A percentile compares a stretch with the other conserved stretches of the same genome.
These are phyloP conservation scores for Diaporthe nobilis DNA, from an alignment of 2,329 filamentous ascomycete species.

Conservation along the genomic window DNA sequence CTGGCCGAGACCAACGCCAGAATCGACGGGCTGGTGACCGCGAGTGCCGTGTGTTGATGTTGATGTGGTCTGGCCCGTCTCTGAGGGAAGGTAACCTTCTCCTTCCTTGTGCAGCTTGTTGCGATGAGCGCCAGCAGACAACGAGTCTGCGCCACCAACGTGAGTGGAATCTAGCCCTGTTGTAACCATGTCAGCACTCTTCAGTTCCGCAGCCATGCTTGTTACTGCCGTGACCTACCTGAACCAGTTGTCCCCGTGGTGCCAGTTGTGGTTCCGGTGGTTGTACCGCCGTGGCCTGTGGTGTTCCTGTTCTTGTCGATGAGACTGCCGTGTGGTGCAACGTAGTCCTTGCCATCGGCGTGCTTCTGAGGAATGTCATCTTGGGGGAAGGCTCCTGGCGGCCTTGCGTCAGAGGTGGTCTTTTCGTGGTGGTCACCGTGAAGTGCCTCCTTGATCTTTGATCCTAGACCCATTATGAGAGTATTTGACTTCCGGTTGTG, in stretches of 20 bases:
- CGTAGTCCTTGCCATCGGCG: constrained; percentile 31
- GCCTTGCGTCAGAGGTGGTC: constrained; percentile 32
- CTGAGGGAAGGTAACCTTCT: constrained; percentile 34
- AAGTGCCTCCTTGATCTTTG: constrained; percentile 47
- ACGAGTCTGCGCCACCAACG: neutral
- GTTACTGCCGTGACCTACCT: neutral
- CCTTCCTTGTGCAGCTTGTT: constrained; percentile 41
- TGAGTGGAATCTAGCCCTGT: neutral
- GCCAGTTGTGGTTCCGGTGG: constrained; percentile 22
- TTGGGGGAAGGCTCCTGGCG: constrained; percentile 42
- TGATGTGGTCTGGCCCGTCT: constrained; percentile 2
- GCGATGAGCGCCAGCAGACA: constrained; percentile 29
- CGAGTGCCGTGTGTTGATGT: neutral
- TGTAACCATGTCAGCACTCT: neutral
- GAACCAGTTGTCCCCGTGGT: neutral
- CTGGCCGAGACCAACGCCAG: constrained; percentile 32
- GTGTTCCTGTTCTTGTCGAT: constrained; percentile 26
- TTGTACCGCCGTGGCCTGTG: constrained; percentile 11
- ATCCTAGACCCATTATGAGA: constrained; percentile 46
- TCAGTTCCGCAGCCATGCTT: neutral
- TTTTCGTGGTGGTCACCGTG: constrained; percentile 42
- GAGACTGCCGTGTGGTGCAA: constrained; percentile 36
- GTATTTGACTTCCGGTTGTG: neutral
- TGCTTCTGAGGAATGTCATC: constrained; percentile 43
- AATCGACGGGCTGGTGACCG: constrained; percentile 15